These are phyloP conservation scores for Parmales sp. DNA, from an alignment of 108 stramenopile species.

Conservation along the genomic window DNA sequence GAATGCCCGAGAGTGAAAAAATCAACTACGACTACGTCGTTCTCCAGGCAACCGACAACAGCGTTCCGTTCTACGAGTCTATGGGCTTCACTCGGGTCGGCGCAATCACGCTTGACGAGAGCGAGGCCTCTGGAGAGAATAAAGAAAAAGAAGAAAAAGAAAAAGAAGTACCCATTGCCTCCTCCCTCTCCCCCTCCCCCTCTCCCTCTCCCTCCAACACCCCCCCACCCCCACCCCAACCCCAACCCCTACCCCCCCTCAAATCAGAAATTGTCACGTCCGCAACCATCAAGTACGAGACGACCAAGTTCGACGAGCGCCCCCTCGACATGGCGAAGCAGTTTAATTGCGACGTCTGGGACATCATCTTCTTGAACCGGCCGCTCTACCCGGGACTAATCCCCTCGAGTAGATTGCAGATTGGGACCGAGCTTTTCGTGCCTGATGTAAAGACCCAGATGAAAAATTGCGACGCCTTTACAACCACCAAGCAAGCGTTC, in stretches of 20 bases:
- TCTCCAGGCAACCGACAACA: constrained; percentile 77
- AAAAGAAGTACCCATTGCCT: too few relatives aligned
- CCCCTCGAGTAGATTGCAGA: constrained; percentile 43
- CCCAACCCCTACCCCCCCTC: too few relatives aligned
- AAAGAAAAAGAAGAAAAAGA: too few relatives aligned
- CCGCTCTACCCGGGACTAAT: constrained; percentile 37
- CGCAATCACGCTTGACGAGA: background rate
- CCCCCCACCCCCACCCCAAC: too few relatives aligned
- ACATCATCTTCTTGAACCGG: constrained; percentile 65
- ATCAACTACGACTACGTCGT: constrained; percentile 75
- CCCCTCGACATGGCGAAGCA: constrained; percentile 46
- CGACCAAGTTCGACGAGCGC: constrained; percentile 44
- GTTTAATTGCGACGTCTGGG: constrained; percentile 60
- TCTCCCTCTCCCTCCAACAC: too few relatives aligned
- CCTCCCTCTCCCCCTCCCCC: too few relatives aligned
- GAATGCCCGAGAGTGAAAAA: constrained; percentile 33
- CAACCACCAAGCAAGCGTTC: constrained; percentile 41
- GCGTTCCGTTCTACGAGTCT: constrained; percentile 78
- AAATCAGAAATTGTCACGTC: background rate
- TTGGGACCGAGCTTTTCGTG: constrained; percentile 52
- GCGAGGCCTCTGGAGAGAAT: too few relatives aligned
- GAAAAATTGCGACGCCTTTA: background rate
- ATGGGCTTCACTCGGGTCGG: constrained; percentile 78
- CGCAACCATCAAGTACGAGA: constrained; percentile 21
- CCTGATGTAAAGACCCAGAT: constrained; percentile 17